Conservation (phyloP, 1,284 basidiomycete species). For the Quambalaria eucalypti region DNA sequence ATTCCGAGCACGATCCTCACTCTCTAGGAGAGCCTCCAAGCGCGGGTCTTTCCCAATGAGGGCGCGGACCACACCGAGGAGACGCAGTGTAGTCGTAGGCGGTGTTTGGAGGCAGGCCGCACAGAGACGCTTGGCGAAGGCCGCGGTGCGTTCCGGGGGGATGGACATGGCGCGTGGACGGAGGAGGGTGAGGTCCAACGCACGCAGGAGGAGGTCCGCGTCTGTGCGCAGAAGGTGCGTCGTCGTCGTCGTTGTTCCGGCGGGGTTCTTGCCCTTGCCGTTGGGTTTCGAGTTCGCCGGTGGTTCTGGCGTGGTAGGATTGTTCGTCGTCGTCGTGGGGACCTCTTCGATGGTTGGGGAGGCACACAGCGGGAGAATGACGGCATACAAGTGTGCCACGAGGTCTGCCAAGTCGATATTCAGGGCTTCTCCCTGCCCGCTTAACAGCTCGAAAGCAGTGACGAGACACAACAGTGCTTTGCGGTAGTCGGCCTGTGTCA, state of each 20-base stretch:
- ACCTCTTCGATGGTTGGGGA: constrained; percentile 51
- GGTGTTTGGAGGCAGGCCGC: constrained; percentile 72
- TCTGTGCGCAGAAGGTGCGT: constrained; percentile 13
- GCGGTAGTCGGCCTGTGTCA: constrained; percentile 51
- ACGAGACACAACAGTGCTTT: constrained; percentile 72
- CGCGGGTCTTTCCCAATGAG: constrained; percentile 68
- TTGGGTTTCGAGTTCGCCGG: neutral
- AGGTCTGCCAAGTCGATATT: constrained; percentile 92
- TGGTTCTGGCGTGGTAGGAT: too few species aligned
- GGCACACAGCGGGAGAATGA: constrained; percentile 51
- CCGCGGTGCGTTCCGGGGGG: constrained; percentile 71
- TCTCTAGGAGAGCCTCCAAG: constrained; percentile 72
- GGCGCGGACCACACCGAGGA: constrained; percentile 63
- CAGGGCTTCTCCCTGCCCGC: constrained; percentile 94
- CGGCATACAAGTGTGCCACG: constrained; percentile 64
- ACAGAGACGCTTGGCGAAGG: constrained; percentile 83
- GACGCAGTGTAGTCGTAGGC: constrained; percentile 57
- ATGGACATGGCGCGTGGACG: constrained; percentile 51
- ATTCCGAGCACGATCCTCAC: constrained; percentile 33
- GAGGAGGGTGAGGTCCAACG: constrained; percentile 68
- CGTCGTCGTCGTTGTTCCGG: neutral
- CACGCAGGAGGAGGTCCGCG: constrained; percentile 70
- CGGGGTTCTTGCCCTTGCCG: constrained; percentile 4
- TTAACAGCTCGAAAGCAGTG: constrained; percentile 89
- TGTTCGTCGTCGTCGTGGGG: constrained; percentile 11